Evolutionary conservation across 1,139 yeast genomes (phyloP).

Genomic region (Saccharomyces hybrid): DNA sequence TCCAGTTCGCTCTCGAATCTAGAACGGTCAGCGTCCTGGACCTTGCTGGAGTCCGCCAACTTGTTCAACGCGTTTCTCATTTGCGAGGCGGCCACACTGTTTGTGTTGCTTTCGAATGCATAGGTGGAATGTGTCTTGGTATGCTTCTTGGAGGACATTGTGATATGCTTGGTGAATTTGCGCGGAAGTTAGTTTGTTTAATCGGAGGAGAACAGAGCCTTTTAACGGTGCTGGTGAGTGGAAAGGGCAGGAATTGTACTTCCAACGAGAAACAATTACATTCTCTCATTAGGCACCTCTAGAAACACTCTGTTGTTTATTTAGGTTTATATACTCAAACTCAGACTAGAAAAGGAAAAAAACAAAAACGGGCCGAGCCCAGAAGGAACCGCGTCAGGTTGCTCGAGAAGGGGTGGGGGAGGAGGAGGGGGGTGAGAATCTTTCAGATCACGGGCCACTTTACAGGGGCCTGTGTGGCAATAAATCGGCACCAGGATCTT

Average conservation of each 20-base stretch:
- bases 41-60: conserved; percentile 68
- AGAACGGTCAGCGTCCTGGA: conserved; percentile 48
- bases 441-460: too few species aligned
- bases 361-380: not conserved
- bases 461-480: not conserved
- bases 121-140: conserved; percentile 56
- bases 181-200: not conserved
- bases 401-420: conserved; percentile 1
- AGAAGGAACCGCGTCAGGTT: not conserved
- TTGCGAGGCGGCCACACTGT: conserved; percentile 93
- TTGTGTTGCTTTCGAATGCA: conserved; percentile 93
- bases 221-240: not conserved
- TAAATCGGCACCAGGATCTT: not conserved
- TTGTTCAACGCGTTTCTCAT: conserved; percentile 94
- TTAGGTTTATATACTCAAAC: not conserved
- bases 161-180: not conserved
- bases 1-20: conserved; percentile 91
- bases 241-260: not conserved
- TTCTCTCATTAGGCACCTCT: not conserved
- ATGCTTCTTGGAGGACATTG: conserved; percentile 45
- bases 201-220: not conserved
- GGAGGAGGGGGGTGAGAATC: not conserved
- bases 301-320: not conserved
- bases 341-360: not conserved
- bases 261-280: not conserved